Evolutionary conservation across 73 alveolate species (phyloP).

Genomic region (Paramecium sonneborni): DNA sequence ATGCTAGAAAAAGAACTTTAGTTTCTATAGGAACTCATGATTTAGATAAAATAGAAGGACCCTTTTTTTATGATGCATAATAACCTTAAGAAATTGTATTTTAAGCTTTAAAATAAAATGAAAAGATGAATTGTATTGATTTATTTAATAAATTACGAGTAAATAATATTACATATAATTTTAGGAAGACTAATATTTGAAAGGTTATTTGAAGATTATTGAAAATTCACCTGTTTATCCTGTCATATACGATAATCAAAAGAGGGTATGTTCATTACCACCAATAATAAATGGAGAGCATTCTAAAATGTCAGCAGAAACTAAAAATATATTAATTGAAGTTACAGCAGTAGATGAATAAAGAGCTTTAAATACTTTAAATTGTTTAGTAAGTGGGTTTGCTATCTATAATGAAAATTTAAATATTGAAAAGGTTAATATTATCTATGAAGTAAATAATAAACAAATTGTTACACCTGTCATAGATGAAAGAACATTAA

Average conservation of each 20-base stretch:
- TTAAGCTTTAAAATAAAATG: conserved; percentile 91
- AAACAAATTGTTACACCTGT: conserved; percentile 53
- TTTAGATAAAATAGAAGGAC: conserved; percentile 95
- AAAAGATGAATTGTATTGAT: conserved; percentile 79
- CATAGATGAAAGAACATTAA: conserved; percentile 17
- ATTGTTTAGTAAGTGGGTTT: conserved; percentile 57
- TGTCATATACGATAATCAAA: conserved; percentile 88
- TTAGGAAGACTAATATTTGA: conserved; percentile 88
- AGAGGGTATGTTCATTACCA: conserved; percentile 96
- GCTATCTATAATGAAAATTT: conserved; percentile 29
- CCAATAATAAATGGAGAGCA: conserved; percentile 99
- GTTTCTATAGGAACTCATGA: conserved; percentile 99
- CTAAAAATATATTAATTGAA: conserved; percentile 91
- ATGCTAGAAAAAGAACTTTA: conserved; percentile 90
- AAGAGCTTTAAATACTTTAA: conserved; percentile 60
- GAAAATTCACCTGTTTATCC: conserved; percentile 97
- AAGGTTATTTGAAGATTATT: conserved; percentile 93
- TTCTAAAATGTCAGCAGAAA: conserved; percentile 94
- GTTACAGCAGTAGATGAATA: conserved; percentile 66
- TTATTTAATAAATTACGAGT: conserved; percentile 69
- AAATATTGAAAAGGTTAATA: conserved; percentile 49
- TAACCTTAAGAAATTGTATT: conserved; percentile 90
- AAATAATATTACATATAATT: not conserved
- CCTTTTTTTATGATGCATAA: conserved; percentile 89
- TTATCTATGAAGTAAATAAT: conserved; percentile 48